Evolutionary conservation across 257 asterid species (phyloP), one percentile per base, ranked within the genome.

Genomic region (Agastache rugosa): DNA sequence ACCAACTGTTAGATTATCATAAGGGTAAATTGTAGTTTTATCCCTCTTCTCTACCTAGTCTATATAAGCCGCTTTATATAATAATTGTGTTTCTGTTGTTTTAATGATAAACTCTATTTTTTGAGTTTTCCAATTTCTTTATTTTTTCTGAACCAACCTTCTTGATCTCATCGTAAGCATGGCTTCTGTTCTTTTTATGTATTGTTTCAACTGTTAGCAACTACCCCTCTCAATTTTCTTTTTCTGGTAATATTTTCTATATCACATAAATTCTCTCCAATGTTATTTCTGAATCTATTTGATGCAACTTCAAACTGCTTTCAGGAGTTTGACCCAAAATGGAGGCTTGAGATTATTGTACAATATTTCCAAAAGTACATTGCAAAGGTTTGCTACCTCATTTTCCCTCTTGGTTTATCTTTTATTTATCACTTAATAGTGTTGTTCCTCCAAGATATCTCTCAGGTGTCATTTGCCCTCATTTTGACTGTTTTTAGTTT

Each of bases 341-440:
- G 82, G 90, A 92, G 85, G 84, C 95, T 92, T 65, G 82, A 87
- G 68, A 79, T 90, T 51, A 78, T 89, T 66, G 80, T 87, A 68
- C 90, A 86, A 73, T 90, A 87, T 84, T 88, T 94, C 82, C 96
- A 77, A 78, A 94, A 92, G 88, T 94, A 90, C 80, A 87, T 86
- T 22, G 83, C 92, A 1, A 87, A 86, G 93, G 99, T 90, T 81
- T 44, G 76, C 31, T 74, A 42, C 68, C 77, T 70, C 50, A n/a
- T 63, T 70, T 73, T 12, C 42, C 48, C 64, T 69, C 47, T 58
- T 58, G 34, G 11, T 55, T 63, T 16, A 37, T 64, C 74, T 55
- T 66, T 29, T 67, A 34, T 19, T 17, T 35, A 73, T 66, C 78
- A 25, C 70, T 62, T 69, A 19, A 29, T 51, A 56, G 42, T 39